Percentiles rank a stretch among this genome's conserved stretches.
These are phyloP conservation scores for Claviceps fusiformis DNA, from an alignment of 2,329 filamentous ascomycete species.

Conservation along the genomic window DNA sequence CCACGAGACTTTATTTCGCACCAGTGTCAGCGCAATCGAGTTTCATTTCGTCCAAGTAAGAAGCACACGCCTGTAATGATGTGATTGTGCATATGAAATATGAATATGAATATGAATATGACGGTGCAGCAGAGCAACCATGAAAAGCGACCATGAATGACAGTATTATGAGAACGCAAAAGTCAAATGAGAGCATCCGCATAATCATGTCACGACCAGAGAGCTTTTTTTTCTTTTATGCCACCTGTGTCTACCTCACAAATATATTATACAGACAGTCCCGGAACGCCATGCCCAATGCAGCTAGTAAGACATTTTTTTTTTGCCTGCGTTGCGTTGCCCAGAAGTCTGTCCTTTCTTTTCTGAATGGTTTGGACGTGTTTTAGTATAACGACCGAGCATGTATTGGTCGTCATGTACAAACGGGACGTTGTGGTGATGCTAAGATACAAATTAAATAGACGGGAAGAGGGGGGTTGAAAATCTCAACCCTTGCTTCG, in stretches of 20 bases:
- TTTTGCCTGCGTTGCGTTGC: not conserved
- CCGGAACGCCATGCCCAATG: conserved; percentile 26
- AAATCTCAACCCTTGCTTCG: conserved; percentile 50
- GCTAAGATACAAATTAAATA: not conserved
- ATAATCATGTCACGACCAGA: not conserved
- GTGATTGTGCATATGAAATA: too few species aligned
- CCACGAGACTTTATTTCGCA: not conserved
- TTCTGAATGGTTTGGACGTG: not conserved
- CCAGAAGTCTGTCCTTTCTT: not conserved
- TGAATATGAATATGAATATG: too few species aligned
- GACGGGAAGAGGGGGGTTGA: too few species aligned
- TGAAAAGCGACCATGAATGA: too few species aligned
- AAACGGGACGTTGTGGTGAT: not conserved
- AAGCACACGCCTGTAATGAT: not conserved
- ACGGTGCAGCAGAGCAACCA: too few species aligned
- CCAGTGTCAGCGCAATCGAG: not conserved
- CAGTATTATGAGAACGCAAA: not conserved
- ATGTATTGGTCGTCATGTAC: not conserved
- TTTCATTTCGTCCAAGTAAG: not conserved
- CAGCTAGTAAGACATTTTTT: conserved; percentile 12
- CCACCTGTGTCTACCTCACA: conserved; percentile 7
- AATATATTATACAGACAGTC: conserved; percentile 21
- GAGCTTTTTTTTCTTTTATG: not conserved
- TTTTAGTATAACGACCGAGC: not conserved
- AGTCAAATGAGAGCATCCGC: not conserved